Evolutionary conservation across 1,139 yeast species (phyloP).

Genomic region (Pichia sp.): DNA sequence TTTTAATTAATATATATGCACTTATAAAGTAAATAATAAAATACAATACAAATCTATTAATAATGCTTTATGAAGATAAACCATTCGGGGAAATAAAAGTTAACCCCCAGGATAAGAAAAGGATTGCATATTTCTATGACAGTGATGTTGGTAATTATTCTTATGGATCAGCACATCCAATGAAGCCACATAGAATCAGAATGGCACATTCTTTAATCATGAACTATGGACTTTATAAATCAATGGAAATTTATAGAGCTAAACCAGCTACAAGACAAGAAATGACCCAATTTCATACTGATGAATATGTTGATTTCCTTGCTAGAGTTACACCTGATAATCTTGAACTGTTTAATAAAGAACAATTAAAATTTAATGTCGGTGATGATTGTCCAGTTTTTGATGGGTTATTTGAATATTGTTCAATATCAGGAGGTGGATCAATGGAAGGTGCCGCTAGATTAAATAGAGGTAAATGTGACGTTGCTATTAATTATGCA

Average conservation of each 20-base stretch:
- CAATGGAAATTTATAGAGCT: conserved; percentile 92
- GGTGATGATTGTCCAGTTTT: conserved; percentile 98
- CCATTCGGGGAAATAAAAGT: conserved; percentile 58
- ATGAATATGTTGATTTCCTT: conserved; percentile 90
- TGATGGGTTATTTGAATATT: conserved; percentile 88
- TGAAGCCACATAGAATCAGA: conserved; percentile 98
- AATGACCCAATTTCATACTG: conserved; percentile 98
- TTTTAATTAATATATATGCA: too few species aligned
- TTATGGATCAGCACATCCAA: conserved; percentile 97
- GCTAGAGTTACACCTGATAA: conserved; percentile 94
- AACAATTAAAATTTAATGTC: conserved; percentile 85
- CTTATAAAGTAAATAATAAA: too few species aligned
- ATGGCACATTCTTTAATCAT: conserved; percentile 96
- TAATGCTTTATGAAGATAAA: conserved; percentile 34
- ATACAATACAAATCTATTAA: too few species aligned
- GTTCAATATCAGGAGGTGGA: conserved; percentile 84
- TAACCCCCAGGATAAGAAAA: conserved; percentile 50
- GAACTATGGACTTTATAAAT: conserved; percentile 94
- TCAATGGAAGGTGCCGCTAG: conserved; percentile 88
- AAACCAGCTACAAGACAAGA: conserved; percentile 98
- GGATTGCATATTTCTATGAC: conserved; percentile 62
- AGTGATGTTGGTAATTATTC: conserved; percentile 96
- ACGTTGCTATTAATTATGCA: conserved; percentile 94
- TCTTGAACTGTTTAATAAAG: conserved; percentile 83
- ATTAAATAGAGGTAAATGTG: conserved; percentile 76